Base-by-base conservation (phyloP, 305 asterid genomes). In the Plantago coronopus region DNA sequence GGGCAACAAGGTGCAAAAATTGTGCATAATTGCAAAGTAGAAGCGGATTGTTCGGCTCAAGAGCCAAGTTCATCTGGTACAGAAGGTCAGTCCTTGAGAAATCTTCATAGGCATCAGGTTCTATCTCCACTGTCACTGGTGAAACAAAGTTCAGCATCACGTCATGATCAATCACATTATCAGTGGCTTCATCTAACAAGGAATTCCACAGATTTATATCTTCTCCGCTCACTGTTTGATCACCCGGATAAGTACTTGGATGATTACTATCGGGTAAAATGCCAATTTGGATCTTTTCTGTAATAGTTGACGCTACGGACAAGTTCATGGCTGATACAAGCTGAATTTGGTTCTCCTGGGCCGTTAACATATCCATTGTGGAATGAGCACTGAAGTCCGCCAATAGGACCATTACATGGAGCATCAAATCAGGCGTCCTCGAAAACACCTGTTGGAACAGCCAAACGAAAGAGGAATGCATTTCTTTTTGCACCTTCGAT, bases 381-480 rank as follows among this genome's bases (percentile, higher is more conserved):
- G 97, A 89, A 63, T 83, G 50, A 2, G 72, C 79, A 20, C 96
- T 64, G 38, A 76, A 87, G 64, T 89, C 65, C 0, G 97, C 89
- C 70, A 89, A 65, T 11, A 93, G 88, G 59, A 74, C 63, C 95
- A 93, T 89, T 17, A 87, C 73, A 47, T 75, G 57, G 27, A 93
- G 75, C 99, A 93, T 87, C 72, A 93, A 63, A 46, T 49, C 61
- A 0, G 97, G 99, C 1, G 97, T 80, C 34, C 56, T 75, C 0
- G 96, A 82, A 70, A 87, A 89, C 2, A 89, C 96, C 65, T 85
- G 89, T 66, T 77, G 88, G 79, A 93, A 93, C 8, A 93, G 72
- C 94, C 99, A 89, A 3, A 71, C 82, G 54, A 80, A 89, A 1
- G 97, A 86, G 0, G 82, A 68, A 31, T 81, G 79, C 80, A 87